Base-by-base conservation (phyloP, 805 yeast species). In the Candida germanica region DNA sequence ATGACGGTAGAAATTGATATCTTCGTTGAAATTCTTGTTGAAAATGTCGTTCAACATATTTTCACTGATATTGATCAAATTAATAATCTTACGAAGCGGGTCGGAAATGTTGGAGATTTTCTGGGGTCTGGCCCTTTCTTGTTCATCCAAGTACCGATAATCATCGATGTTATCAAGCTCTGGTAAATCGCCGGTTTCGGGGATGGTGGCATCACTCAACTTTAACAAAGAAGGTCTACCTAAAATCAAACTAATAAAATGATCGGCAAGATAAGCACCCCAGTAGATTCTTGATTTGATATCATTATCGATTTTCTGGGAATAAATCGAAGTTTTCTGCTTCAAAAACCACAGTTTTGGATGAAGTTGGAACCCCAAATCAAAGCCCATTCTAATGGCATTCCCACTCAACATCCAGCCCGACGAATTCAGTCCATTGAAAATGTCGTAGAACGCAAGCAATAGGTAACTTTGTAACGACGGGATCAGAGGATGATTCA, bases 201-300 rank as follows among this genome's bases (percentile, higher is more conserved):
- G 77, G 10, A 79, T 75, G 0, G 83, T 71, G 0, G 84, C 76
- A 44, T 79, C 80, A 29, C 72, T 65, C 33, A 73, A 63, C 47
- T 77, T 74, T 33, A 79, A 53, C 1, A 72, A 56, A 0, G 80
- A 70, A 0, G 83, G 81, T 34, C 83, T 57, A 3, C 86, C 86
- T 31, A 78, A 55, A 33, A 78, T 59, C 24, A 79, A 56, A 49
- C 81, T 73, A 23, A 79, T 75, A 46, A 79, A 74, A 50, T 77
- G 83, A 52, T 79, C 86, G 2, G 80, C 80, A 38, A 79, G 59
- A 51, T 73, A 79, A 33, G 79, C 71, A 3, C 85, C 85, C 86
- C 86, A 79, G 50, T 75, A 76, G 8, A 79, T 74, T 39, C 86
- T 59, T 33, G 78, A 69, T 39, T 83, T 63, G 36, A 79, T 76